Evolutionary conservation across 176 grass and related monocot species (phyloP).

Genomic region (Carex littledalei): DNA sequence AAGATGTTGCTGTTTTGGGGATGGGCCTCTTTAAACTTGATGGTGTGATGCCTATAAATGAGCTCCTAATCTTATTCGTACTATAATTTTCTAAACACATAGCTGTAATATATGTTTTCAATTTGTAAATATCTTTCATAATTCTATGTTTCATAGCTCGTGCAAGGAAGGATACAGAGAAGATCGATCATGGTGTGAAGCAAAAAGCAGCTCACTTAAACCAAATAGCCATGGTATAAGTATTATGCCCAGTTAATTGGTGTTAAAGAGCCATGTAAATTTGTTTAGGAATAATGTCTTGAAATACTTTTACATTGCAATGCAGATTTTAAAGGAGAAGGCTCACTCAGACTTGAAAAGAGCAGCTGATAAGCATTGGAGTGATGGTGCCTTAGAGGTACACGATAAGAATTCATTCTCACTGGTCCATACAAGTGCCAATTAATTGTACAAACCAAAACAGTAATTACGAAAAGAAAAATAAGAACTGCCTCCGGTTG

Average conservation of each 20-base stretch:
- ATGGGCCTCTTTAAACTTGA: conserved; percentile 85
- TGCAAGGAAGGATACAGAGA: conserved; percentile 71
- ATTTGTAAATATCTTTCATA: conserved; percentile 17
- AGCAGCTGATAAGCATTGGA: conserved; percentile 96
- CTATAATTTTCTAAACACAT: neutral
- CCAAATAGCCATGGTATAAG: conserved; percentile 72
- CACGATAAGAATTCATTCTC: neutral
- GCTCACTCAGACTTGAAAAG: conserved; percentile 83
- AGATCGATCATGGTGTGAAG: conserved; percentile 85
- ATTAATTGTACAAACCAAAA: neutral
- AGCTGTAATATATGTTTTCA: neutral
- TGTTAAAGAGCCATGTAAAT: conserved; percentile 14
- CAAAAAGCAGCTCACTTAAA: conserved; percentile 60
- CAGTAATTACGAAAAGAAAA: neutral
- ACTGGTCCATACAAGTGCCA: neutral
- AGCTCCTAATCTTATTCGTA: conserved; percentile 12
- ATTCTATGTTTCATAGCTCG: conserved; percentile 53
- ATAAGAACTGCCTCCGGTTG: neutral
- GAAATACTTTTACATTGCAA: conserved; percentile 15
- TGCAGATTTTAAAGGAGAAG: conserved; percentile 68
- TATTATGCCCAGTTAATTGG: conserved; percentile 16
- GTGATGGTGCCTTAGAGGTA: conserved; percentile 91
- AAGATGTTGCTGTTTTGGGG: conserved; percentile 89
- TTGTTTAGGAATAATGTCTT: conserved; percentile 7
- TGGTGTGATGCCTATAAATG: conserved; percentile 32